phyloP scores from a whole-genome alignment of 176 grass and related monocot genomes.

The Elaeis guineensis region DNA sequence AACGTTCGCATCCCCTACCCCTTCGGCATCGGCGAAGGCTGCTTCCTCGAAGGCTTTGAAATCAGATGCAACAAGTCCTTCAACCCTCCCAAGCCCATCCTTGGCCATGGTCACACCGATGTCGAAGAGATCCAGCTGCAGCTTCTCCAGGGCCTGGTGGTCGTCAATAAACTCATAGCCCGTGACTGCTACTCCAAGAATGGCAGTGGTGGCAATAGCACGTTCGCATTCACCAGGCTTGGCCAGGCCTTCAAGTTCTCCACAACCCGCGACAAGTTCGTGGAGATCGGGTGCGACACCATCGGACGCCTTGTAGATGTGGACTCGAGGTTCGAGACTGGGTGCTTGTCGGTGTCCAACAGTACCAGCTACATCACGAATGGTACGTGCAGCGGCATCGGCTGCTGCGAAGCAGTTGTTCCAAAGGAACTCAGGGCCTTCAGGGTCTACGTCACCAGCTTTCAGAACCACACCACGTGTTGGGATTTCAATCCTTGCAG shows the following conservation, averaged over 20 bases:
- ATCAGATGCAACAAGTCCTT: neutral
- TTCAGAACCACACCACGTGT: neutral
- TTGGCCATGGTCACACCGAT: neutral
- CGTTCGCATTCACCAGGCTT: neutral
- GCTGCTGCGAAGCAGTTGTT: neutral
- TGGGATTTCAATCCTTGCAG: neutral
- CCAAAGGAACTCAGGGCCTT: neutral
- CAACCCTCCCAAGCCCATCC: neutral
- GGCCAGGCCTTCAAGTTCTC: neutral
- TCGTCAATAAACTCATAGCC: neutral
- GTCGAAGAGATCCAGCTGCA: neutral
- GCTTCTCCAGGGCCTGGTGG: neutral
- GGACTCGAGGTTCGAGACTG: neutral
- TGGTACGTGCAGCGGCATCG: neutral
- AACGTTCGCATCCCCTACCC: constrained; percentile 2
- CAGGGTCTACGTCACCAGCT: neutral
- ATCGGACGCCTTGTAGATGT: neutral
- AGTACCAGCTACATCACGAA: neutral
- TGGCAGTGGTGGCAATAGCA: neutral
- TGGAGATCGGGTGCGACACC: neutral
- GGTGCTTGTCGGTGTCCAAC: neutral
- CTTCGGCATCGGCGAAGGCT: constrained; percentile 9
- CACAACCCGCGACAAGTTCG: neutral
- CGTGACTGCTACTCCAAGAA: neutral
- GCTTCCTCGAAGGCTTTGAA: constrained; percentile 10